Conservation (phyloP, 805 yeast genomes). For the Ogataea pilisensis region DNA sequence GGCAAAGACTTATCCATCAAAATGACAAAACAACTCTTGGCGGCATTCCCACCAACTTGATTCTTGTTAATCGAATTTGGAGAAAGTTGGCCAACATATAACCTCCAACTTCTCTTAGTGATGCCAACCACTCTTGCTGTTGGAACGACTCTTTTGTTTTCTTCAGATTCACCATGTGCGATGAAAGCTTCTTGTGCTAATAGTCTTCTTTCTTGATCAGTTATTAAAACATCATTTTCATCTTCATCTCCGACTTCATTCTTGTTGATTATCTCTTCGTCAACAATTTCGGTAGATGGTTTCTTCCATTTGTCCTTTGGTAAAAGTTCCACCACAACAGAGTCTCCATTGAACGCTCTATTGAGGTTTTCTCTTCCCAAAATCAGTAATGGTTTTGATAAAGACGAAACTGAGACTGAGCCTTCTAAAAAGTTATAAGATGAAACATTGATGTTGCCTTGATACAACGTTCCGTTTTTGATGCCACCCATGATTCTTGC, state of each 20-base stretch:
- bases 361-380: slow-evolving; percentile 82
- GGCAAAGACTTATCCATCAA: slow-evolving; percentile 90
- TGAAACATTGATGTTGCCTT: slow-evolving; percentile 76
- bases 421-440: slow-evolving; percentile 90
- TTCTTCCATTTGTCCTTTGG: slow-evolving; percentile 86
- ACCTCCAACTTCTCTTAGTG: slow-evolving; percentile 88
- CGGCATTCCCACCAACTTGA: slow-evolving; percentile 54
- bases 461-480: slow-evolving; percentile 80
- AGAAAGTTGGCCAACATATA: slow-evolving; percentile 90
- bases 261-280: slow-evolving; percentile 61
- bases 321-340: slow-evolving; percentile 83
- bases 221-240: slow-evolving; percentile 42
- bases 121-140: slow-evolving; percentile 91
- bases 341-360: slow-evolving; percentile 89
- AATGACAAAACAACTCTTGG: slow-evolving; percentile 75
- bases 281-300: slow-evolving; percentile 75
- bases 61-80: slow-evolving; percentile 61
- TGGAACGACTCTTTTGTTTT: slow-evolving; percentile 61
- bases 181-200: slow-evolving; percentile 73
- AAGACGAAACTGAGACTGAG: slow-evolving; percentile 62
- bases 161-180: slow-evolving; percentile 46
- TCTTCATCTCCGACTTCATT: slow-evolving; percentile 56
- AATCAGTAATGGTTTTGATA: slow-evolving; percentile 76
- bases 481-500: slow-evolving; percentile 89
- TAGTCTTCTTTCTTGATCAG: slow-evolving; percentile 67